phyloP scores from a whole-genome alignment of 345 rosid species.

The Eutrema heterophyllum region DNA sequence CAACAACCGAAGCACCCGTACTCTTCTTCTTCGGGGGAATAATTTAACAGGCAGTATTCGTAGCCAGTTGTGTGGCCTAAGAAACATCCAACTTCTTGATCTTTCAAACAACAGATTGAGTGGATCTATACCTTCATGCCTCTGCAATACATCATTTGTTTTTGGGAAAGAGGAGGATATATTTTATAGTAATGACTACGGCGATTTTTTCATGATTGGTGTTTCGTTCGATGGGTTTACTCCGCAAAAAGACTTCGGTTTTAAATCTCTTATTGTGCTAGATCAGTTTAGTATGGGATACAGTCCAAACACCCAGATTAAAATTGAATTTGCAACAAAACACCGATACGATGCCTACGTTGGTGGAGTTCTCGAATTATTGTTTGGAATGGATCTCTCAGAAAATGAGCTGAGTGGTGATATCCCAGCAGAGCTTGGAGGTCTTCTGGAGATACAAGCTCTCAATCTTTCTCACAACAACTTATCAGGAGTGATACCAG shows the following conservation, averaged over 20 bases:
- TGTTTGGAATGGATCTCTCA: conserved; percentile 35
- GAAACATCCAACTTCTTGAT: neutral
- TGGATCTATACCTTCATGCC: conserved; percentile 14
- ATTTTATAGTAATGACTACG: no score
- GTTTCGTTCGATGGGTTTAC: no score
- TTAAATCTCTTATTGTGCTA: neutral
- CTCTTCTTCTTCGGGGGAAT: conserved; percentile 4
- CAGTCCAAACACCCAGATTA: no score
- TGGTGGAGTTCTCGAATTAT: neutral
- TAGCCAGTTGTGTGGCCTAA: neutral
- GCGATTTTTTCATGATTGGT: no score
- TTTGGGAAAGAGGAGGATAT: neutral
- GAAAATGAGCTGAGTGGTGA: conserved; percentile 24
- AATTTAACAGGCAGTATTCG: neutral
- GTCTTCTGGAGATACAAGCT: neutral
- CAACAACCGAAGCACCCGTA: neutral
- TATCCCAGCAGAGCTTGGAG: conserved; percentile 28
- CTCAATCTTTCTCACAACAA: conserved; percentile 35
- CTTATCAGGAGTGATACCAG: conserved; percentile 25
- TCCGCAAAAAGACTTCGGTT: no score
- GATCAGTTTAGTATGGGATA: neutral
- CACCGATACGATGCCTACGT: neutral
- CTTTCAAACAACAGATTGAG: neutral
- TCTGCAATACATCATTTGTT: neutral
- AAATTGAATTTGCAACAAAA: neutral